phyloP scores from a whole-genome alignment of 2,329 filamentous ascomycete species.

The Coniochaeta sp. region DNA sequence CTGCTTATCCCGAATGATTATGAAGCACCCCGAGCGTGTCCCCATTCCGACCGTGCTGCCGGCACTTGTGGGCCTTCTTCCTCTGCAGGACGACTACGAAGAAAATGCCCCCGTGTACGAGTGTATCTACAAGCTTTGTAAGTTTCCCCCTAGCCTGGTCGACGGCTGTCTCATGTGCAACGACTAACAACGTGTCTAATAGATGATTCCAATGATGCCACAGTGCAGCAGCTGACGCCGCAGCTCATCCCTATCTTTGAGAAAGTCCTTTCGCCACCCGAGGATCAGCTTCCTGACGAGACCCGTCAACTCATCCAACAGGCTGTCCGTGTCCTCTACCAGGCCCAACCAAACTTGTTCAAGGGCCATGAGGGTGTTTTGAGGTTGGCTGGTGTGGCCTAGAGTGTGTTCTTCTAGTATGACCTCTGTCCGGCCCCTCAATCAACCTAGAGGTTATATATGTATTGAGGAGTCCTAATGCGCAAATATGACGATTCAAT shows the following conservation, averaged over 20 bases:
- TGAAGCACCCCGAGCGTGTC: slow-evolving; percentile 75
- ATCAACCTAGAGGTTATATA: not conserved
- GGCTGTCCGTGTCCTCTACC: slow-evolving; percentile 45
- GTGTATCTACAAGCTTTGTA: slow-evolving; percentile 83
- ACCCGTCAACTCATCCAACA: slow-evolving; percentile 60
- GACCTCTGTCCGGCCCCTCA: not conserved
- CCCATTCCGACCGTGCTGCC: slow-evolving; percentile 79
- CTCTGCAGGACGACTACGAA: slow-evolving; percentile 87
- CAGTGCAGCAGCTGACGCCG: slow-evolving; percentile 62
- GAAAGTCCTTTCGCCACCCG: slow-evolving; percentile 62
- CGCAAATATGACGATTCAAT: not conserved
- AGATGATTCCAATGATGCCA: slow-evolving; percentile 59
- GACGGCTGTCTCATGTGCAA: not conserved
- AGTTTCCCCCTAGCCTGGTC: slow-evolving; percentile 25
- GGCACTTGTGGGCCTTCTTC: slow-evolving; percentile 68
- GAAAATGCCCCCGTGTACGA: slow-evolving; percentile 93
- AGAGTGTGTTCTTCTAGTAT: not conserved
- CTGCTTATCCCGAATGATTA: slow-evolving; percentile 87
- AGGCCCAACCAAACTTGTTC: slow-evolving; percentile 23
- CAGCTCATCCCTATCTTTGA: slow-evolving; percentile 65
- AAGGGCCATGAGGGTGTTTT: slow-evolving; percentile 19
- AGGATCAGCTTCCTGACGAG: slow-evolving; percentile 69
- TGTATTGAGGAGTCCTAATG: not conserved
- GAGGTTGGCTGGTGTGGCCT: slow-evolving; percentile 17
- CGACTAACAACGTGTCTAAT: slow-evolving; percentile 21